Evolutionary conservation across 192 early-diverging fungal genomes (phyloP), one percentile per base, ranked within the genome.

Genomic region (Mycoemilia scoparia): DNA sequence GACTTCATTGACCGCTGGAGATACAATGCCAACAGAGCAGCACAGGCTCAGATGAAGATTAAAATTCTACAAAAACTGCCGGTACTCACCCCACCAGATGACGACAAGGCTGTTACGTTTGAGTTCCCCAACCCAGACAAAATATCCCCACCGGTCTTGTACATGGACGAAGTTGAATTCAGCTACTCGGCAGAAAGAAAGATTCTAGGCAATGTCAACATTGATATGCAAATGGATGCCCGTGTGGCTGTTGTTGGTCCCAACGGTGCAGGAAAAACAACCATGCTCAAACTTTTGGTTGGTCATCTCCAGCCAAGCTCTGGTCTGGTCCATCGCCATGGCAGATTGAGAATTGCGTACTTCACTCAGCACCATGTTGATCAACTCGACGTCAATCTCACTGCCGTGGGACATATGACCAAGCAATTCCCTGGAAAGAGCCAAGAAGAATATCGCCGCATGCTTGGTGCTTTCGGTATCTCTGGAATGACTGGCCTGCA

Each of bases 351-450:
- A 19, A 74, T 96, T 20, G 95, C 81, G 17, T 73, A 89, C 43
- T 99, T 96, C 60, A 84, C 80, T 35, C 95, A 99, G 58, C 91
- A 96, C 56, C 89, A 95, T 51, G 84, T 96, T 16, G 95, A 99
- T 56, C 88, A 92, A 51, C 68, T 99, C 19, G 91, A 95, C 46
- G 60, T 99, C 21, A 76, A 56, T 17, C 60, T 67, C 29, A 74
- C 76, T 10, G 73, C 84, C 5, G 89, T 95, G 14, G 79, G 73
- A n/a, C 90, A 88, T 41, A 69, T 99, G 69, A 69, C 70, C 29
- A 68, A 66, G 33, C 79, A 74, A 49, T 99, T 72, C 62, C 89
- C 95, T 4, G 91, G 91, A 7, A 74, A 74, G 57, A 66, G 64
- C 6, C 90, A 98, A 34, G 91, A 98, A 58, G 95, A 98, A 44